Evolutionary conservation across 2,329 filamentous ascomycete species (phyloP).

Genomic region (Apiospora arundinis): DNA sequence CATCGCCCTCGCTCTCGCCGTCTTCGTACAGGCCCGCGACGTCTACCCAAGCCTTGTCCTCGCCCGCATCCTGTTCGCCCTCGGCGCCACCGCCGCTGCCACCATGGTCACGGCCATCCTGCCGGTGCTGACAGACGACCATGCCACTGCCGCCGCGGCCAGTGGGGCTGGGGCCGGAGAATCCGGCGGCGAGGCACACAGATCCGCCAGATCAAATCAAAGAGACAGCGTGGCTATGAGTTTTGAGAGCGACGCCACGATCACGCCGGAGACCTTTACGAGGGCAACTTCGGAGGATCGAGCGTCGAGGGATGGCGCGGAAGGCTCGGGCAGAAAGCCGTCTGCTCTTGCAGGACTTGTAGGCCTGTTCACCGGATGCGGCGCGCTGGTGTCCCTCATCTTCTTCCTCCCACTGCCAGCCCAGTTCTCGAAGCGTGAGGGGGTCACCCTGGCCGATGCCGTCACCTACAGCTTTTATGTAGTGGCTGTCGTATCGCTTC

Average conservation of each 20-base stretch:
- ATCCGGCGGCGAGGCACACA: conserved; percentile 30
- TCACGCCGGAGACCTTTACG: conserved; percentile 69
- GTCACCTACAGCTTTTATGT: conserved; percentile 88
- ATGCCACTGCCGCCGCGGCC: conserved; percentile 35
- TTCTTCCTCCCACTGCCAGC: conserved; percentile 89
- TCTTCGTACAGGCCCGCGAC: conserved; percentile 85
- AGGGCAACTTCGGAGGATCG: conserved; percentile 36
- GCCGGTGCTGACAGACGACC: conserved; percentile 70
- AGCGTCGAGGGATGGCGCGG: conserved; percentile 28
- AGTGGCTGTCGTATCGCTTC: conserved; percentile 74
- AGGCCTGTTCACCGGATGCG: conserved; percentile 89
- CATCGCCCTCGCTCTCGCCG: conserved; percentile 76
- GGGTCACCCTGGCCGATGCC: conserved; percentile 75
- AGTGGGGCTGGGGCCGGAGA: conserved; percentile 33
- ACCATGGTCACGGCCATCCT: conserved; percentile 98
- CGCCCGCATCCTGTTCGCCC: conserved; percentile 83
- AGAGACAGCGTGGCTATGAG: conserved; percentile 69
- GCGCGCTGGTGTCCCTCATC: conserved; percentile 81
- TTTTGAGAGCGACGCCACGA: conserved; percentile 76
- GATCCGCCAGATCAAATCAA: conserved; percentile 40
- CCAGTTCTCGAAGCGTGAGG: conserved; percentile 72
- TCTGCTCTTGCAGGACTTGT: conserved; percentile 83
- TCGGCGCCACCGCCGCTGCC: conserved; percentile 88
- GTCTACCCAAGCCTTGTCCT: conserved; percentile 89
- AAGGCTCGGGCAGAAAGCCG: conserved; percentile 50